phyloP scores from a whole-genome alignment of 352 stramenopile genomes.

The Phytophthora fragariaefolia region DNA sequence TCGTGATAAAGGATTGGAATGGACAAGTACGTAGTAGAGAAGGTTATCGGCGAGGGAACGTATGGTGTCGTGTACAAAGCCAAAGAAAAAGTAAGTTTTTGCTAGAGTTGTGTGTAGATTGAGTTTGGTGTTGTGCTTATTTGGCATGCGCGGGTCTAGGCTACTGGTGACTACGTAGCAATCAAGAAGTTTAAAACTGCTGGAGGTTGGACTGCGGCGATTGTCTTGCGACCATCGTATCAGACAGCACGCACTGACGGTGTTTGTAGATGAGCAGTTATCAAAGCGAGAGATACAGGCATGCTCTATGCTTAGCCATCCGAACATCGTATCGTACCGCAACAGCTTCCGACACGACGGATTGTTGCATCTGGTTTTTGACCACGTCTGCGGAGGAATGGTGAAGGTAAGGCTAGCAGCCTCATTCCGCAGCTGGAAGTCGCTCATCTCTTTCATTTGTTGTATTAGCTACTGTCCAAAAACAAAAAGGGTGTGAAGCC shows the following conservation, averaged over 20 bases:
- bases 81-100: slow-evolving; percentile 63
- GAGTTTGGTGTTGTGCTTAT: slow-evolving; percentile 1
- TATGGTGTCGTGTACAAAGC: slow-evolving; percentile 87
- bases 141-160: slow-evolving; percentile 32
- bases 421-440: background rate
- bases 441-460: background rate
- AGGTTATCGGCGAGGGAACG: slow-evolving; percentile 84
- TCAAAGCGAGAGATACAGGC: slow-evolving; percentile 84
- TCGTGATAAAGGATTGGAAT: slow-evolving; percentile 36
- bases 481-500: slow-evolving; percentile 71
- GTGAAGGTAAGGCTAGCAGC: slow-evolving; percentile 53
- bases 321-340: slow-evolving; percentile 84
- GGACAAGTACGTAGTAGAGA: slow-evolving; percentile 85
- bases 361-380: slow-evolving; percentile 80
- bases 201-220: slow-evolving; percentile 39
- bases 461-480: slow-evolving; percentile 53
- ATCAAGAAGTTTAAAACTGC: slow-evolving; percentile 89
- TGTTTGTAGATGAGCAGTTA: slow-evolving; percentile 64
- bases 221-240: background rate
- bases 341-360: slow-evolving; percentile 84
- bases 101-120: background rate
- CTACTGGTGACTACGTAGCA: slow-evolving; percentile 67
- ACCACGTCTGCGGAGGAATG: slow-evolving; percentile 74
- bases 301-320: slow-evolving; percentile 84
- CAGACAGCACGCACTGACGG: background rate